Base-by-base conservation (phyloP, 2,329 filamentous ascomycete species). In the Mariannaea elegans region DNA sequence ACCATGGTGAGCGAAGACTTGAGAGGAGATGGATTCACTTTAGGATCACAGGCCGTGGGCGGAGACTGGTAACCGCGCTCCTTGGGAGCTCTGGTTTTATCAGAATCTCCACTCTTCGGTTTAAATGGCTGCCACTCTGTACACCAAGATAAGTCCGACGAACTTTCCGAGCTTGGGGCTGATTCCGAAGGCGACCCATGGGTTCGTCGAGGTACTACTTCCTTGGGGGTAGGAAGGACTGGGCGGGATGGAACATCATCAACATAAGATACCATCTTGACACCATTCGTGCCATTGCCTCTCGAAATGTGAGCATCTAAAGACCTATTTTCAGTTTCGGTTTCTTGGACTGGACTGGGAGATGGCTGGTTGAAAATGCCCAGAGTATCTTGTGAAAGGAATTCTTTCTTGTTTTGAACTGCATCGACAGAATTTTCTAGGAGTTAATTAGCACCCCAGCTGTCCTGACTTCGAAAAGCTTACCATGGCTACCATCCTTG, bases 111-210 rank as follows among this genome's bases (percentile, higher is more conserved):
- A 72, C 46, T 1, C 62, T 58, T 12, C n/a, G 39, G n/a, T 23
- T 36, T 16, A 7, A 47, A 47, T 24, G 42, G 50, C 12, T 55
- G 32, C 23, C 41, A 55, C 39, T 32, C 13, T 18, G 51, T 47
- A 32, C 13, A 45, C 51, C 51, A 47, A 39, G 51, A 41, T 27
- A 23, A 9, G 29, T 31, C 34, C 13, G 36, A 36, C 31, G 29
- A 49, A 32, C 44, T 38, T 21, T 46, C 57, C 44, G 31, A 18
- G 16, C 27, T 47, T 38, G 63, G 39, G 7, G 55, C 52, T 56
- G 53, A 50, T 34, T 56, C 52, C 50, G 53, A 52, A 54, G 59
- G 61, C 44, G 48, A 10, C 13, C 31, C 48, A 9, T 18, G 39
- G 36, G 39, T 50, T 48, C 38, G 8, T 31, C 51, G 34, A 23